Percentiles rank a stretch among this genome's conserved stretches.
Evolutionary conservation across 2,329 filamentous ascomycete species (phyloP).

Genomic region (Metarhizium anisopliae): DNA sequence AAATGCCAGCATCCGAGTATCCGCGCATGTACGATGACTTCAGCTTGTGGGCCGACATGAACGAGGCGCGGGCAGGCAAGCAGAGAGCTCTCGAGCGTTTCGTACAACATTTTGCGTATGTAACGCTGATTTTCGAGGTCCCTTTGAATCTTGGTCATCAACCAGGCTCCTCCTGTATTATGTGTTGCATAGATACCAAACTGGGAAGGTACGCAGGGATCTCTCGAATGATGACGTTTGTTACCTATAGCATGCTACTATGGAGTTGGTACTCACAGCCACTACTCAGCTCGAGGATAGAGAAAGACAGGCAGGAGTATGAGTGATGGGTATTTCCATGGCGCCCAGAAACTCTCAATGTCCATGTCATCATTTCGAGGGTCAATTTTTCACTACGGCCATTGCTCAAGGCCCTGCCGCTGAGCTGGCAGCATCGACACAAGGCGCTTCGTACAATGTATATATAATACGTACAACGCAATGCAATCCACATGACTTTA

Average conservation of each 20-base stretch:
- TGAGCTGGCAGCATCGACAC: not conserved
- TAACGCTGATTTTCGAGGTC: not conserved
- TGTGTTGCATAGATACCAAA: not conserved
- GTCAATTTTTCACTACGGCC: too few species aligned
- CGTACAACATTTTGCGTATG: not conserved
- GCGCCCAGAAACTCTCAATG: too few species aligned
- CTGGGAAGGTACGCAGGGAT: not conserved
- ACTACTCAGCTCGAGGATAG: not conserved
- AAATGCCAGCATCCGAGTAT: not conserved
- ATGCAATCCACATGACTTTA: not conserved
- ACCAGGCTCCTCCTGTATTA: not conserved
- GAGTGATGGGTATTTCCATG: too few species aligned
- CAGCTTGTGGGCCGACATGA: not conserved
- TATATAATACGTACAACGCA: not conserved
- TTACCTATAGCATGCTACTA: too few species aligned
- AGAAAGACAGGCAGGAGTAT: not conserved
- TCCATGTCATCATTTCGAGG: too few species aligned
- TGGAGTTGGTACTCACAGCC: too few species aligned
- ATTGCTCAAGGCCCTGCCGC: too few species aligned
- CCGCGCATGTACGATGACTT: not conserved
- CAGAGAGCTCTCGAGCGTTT: not conserved
- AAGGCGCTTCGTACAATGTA: not conserved
- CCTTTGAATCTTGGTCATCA: not conserved
- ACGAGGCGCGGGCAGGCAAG: not conserved
- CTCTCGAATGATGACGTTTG: not conserved